A percentile compares a stretch with the other conserved stretches of the same genome.
These are phyloP conservation scores for Phytophthora brassicae DNA, from an alignment of 352 stramenopile species.

Conservation along the genomic window DNA sequence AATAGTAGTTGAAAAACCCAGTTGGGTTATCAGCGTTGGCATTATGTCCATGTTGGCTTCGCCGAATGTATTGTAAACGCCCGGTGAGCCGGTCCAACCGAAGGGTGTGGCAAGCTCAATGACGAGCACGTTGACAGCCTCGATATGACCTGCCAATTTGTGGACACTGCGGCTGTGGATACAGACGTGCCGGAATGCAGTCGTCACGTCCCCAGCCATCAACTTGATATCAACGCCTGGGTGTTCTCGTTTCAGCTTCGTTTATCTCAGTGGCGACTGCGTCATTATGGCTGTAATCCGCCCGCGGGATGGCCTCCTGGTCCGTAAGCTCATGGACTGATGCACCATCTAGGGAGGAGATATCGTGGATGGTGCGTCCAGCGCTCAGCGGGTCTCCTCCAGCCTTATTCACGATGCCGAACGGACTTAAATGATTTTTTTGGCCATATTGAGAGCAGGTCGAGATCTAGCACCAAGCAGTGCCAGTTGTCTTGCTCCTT, in stretches of 20 bases:
- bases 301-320: not conserved
- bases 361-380: not conserved
- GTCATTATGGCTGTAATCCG: not conserved
- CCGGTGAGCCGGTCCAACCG: not conserved
- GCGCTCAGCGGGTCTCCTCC: not conserved
- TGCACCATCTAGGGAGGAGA: not conserved
- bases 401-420: not conserved
- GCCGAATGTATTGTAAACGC: not conserved
- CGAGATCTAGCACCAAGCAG: not conserved
- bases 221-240: not conserved
- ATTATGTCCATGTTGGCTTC: not conserved
- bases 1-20: not conserved
- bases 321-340: not conserved
- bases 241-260: too few species aligned
- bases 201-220: not conserved
- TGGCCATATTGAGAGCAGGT: not conserved
- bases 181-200: not conserved
- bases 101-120: not conserved
- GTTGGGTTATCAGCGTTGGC: not conserved
- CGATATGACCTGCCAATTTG: not conserved
- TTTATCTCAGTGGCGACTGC: not conserved
- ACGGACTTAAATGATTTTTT: not conserved
- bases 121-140: not conserved
- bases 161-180: not conserved
- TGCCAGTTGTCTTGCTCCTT: not conserved